Evolutionary conservation across 345 rosid species (phyloP), one percentile per base, ranked within the genome.

Genomic region (Salix udensis): DNA sequence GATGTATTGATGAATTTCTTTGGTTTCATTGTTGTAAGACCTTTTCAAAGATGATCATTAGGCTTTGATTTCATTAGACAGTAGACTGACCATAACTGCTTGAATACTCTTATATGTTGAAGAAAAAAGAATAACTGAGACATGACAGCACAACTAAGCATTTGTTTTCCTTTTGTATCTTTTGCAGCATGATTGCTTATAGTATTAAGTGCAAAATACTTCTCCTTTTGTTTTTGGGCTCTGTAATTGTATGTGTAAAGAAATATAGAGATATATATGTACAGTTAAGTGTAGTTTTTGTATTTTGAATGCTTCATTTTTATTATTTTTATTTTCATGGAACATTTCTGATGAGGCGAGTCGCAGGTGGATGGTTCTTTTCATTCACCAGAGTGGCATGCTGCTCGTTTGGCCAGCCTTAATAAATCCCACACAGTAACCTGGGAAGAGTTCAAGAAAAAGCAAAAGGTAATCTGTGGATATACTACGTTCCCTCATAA

Each of bases 301-400:
- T 50, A 26, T 66, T 39, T 30, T 67, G 36, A 60, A 71, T 71
- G 4, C 11, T 8, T 44, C 24, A 21, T 26, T n/a, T 24, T 65
- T 50, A 30, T n/a, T 48, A 34, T 39, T 24, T 58, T 23, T 39
- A 11, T 60, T n/a, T 72, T 80, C 62, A 78, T 70, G 84, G 93
- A 84, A 86, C 89, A 24, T 85, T 90, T 87, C 95, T 96, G 97
- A 96, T 90, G 97, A 88, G 97, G 95, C 76, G 81, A 79, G 89
- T 96, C 97, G 69, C 98, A 96, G 99, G 97, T 96, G 97, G 99
- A 96, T 92, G 98, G 98, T 90, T 96, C 99, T 84, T 96, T 96
- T 93, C 99, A 93, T 93, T 89, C 98, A 88, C 99, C 99, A 96
- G 98, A 87, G 87, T 96, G 99, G 99, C 99, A 93, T 91, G 99